Conservation (phyloP, 2,329 filamentous ascomycete species). For the Amauroascus niger region DNA sequence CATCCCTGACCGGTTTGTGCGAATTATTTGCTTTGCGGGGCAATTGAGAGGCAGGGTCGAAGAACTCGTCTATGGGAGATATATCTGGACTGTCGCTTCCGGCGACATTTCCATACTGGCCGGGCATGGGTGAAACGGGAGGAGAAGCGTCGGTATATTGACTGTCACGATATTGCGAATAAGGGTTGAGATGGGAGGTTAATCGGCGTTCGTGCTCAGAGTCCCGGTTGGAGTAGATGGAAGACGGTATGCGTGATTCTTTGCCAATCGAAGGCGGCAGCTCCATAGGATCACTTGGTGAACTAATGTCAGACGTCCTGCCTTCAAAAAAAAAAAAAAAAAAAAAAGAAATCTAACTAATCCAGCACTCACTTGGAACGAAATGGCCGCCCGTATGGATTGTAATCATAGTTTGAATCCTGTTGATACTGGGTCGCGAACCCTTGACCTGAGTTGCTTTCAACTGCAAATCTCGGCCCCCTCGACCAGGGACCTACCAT, state of each 20-base stretch:
- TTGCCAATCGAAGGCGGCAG: constrained; percentile 2
- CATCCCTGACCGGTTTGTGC: neutral
- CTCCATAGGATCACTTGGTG: neutral
- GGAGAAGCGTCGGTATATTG: constrained; percentile 37
- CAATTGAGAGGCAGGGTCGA: constrained; percentile 14
- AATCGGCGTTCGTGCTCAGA: neutral
- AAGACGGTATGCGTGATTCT: constrained; percentile 7
- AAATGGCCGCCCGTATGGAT: neutral
- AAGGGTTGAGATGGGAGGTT: neutral
- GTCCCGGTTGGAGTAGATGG: constrained; percentile 11
- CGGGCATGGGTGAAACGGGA: constrained; percentile 34
- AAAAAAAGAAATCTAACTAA: too few relatives aligned
- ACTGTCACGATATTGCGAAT: constrained; percentile 16
- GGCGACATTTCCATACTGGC: constrained; percentile 15
- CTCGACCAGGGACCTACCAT: neutral
- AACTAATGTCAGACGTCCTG: neutral
- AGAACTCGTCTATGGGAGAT: constrained; percentile 34
- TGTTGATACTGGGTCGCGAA: neutral
- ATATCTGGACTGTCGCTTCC: constrained; percentile 27
- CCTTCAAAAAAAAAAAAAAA: neutral
- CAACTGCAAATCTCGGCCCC: neutral
- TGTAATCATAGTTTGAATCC: neutral
- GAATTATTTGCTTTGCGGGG: constrained; percentile 19
- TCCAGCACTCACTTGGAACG: neutral
- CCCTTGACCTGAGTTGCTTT: neutral